Evolutionary conservation across 306 rosid species (phyloP), one percentile per base, ranked within the genome.

Genomic region (Quercus wislizeni): DNA sequence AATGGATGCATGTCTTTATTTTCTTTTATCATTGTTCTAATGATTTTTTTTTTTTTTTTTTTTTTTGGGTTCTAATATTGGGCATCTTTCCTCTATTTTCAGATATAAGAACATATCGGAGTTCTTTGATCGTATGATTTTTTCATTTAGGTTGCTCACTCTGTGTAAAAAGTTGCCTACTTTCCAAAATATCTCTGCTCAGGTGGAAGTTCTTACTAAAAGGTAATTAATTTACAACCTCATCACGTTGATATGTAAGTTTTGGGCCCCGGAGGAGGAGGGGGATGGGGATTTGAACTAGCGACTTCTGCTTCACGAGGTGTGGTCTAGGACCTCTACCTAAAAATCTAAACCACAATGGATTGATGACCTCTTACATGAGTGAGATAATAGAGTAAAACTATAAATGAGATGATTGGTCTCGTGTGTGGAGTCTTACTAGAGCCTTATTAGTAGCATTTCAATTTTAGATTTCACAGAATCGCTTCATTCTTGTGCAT

Each of bases 81-180:
- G 71, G 21, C 20, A 7, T 54, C 15, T 71, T 70, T 55, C 41
- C 28, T 19, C n/a, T 51, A 3, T 74, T 73, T 84, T 35, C 89
- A 92, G 96, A 69, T 88, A 77, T 38, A 74, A 57, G 83, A 38
- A 2, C 6, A 18, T 85, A 69, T 87, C 80, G 4, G 91, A 85
- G 65, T 84, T 89, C 31, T 88, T 91, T 79, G 72, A 83, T 35
- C 56, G 76, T 35, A 59, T 91, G 91, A 77, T 68, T 69, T 85
- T 89, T 76, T 88, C 97, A 2, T 76, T 92, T 74, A 87, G 86
- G 82, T 73, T 89, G 87, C 85, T 89, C 75, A 74, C 21, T 77
- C 83, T 91, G 67, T 41, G 49, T 10, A 88, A 91, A 79, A 91
- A 72, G 65, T 25, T 83, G 61, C 84, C 89, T 23, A 89, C 90